Percentiles rank a stretch among this genome's conserved stretches.
phyloP scores from a whole-genome alignment of 2,329 filamentous ascomycete genomes.

The Cercospora janseana region DNA sequence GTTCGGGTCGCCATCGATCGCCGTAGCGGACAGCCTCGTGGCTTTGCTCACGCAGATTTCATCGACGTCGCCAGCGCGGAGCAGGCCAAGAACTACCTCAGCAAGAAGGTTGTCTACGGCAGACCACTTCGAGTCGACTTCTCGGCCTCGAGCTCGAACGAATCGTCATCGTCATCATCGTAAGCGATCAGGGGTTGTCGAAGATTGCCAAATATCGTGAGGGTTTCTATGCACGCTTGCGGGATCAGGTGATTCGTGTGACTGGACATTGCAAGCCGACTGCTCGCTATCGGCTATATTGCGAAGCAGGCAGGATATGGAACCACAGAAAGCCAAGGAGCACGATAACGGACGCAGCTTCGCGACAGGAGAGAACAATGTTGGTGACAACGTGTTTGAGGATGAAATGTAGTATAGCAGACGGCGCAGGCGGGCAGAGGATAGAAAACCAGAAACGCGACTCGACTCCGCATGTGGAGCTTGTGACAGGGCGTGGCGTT shows the following conservation, averaged over 20 bases:
- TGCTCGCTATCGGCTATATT: no score
- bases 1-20: conserved; percentile 81
- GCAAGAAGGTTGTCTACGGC: conserved; percentile 61
- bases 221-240: no score
- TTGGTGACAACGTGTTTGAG: conserved; percentile 1
- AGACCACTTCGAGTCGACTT: conserved; percentile 67
- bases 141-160: conserved; percentile 17
- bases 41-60: conserved; percentile 85
- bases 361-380: no score
- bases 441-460: not conserved
- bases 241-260: no score
- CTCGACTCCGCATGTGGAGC: not conserved
- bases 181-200: no score
- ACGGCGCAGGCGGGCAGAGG: not conserved
- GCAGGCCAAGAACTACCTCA: conserved; percentile 57
- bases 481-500: no score
- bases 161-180: no score
- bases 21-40: conserved; percentile 73
- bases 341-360: no score
- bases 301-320: no score
- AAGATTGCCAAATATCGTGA: no score
- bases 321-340: no score
- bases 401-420: conserved; percentile 3
- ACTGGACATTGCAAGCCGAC: no score
- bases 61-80: conserved; percentile 63